Percentiles rank a stretch among this genome's conserved stretches.
These are phyloP conservation scores for Tuber magnatum DNA, from an alignment of 495 filamentous ascomycete genomes.

Conservation along the genomic window DNA sequence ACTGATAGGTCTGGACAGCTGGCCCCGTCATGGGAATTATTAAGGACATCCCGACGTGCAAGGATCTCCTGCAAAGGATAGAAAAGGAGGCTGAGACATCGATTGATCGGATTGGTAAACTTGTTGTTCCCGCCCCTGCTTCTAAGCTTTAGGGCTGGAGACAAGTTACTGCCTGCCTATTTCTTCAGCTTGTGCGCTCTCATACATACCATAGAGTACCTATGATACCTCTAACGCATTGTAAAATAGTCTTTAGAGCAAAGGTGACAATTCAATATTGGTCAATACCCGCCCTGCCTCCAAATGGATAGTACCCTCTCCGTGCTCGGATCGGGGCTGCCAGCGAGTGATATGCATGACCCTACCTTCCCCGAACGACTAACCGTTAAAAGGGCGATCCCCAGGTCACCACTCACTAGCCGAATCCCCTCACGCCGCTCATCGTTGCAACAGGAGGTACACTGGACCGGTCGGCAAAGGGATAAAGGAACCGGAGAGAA, in stretches of 20 bases:
- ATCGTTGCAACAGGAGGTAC: neutral
- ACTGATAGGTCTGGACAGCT: slow-evolving; percentile 53
- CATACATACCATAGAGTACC: neutral
- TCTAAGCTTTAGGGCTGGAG: slow-evolving; percentile 23
- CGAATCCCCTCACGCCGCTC: no score
- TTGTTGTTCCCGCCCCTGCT: slow-evolving; percentile 21
- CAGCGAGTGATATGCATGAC: neutral
- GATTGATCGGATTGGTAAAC: slow-evolving; percentile 40
- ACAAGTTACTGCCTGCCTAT: neutral
- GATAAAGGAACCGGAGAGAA: no score
- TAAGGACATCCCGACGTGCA: slow-evolving; percentile 58
- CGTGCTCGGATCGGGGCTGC: neutral
- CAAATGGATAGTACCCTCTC: neutral
- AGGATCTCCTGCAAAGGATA: slow-evolving; percentile 50
- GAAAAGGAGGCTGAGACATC: slow-evolving; percentile 56
- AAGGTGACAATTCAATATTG: neutral
- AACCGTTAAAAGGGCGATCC: neutral
- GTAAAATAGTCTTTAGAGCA: neutral
- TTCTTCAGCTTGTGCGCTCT: neutral
- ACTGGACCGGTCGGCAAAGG: neutral
- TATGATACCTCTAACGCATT: neutral
- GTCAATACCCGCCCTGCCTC: neutral
- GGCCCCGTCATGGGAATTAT: slow-evolving; percentile 62
- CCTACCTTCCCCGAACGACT: neutral
- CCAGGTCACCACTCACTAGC: neutral